A percentile compares a stretch with the other conserved stretches of the same genome.
Conservation (phyloP, 306 rosid genomes). For the Lotus japonicus region DNA sequence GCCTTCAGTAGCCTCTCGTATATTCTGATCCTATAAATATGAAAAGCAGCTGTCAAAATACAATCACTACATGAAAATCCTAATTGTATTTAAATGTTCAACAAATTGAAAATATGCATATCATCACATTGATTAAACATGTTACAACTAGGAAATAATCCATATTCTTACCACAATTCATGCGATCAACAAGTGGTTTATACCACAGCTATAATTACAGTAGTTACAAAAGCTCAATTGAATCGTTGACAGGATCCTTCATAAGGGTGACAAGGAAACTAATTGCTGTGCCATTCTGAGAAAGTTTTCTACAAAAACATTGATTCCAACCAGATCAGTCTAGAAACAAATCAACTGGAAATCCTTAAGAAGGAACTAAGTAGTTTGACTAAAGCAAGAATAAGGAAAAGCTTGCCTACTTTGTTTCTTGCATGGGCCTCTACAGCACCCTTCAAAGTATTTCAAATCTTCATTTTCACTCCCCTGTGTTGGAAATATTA, state of each 20-base stretch:
- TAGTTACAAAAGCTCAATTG: constrained; percentile 45
- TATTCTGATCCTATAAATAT: too few species aligned
- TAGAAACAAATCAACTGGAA: constrained; percentile 48
- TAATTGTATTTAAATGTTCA: neutral
- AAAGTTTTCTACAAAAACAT: constrained; percentile 54
- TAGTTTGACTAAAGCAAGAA: constrained; percentile 6
- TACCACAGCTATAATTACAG: constrained; percentile 70
- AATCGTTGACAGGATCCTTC: constrained; percentile 36
- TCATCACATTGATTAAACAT: neutral
- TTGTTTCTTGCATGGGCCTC: constrained; percentile 73
- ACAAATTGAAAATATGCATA: neutral
- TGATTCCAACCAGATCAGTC: constrained; percentile 61
- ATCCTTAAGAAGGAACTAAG: neutral
- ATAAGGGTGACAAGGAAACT: constrained; percentile 48
- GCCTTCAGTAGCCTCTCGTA: too few species aligned
- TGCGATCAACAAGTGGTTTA: constrained; percentile 57
- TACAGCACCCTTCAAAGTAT: constrained; percentile 54
- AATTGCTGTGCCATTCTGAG: constrained; percentile 43
- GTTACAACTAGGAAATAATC: constrained; percentile 11
- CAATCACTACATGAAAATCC: too few species aligned
- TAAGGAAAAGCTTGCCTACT: constrained; percentile 32
- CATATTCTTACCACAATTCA: constrained; percentile 48
- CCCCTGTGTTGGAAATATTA: too few species aligned
- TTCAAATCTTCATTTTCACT: constrained; percentile 48
- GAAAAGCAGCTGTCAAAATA: too few species aligned